Conservation (phyloP, 441 rosid species). For the Adansonia gregorii region DNA sequence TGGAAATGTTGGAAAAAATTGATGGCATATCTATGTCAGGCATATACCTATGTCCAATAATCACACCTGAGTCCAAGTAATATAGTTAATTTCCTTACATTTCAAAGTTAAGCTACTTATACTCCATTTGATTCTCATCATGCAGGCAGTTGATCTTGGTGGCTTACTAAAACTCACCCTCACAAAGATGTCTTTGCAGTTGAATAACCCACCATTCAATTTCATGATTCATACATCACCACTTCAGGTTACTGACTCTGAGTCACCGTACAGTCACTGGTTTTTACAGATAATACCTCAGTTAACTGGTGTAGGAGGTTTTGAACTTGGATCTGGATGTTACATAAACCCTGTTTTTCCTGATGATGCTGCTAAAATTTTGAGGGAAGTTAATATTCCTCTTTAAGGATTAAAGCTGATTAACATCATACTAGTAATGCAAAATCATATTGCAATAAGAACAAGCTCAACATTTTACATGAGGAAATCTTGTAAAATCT, state of each 20-base stretch:
- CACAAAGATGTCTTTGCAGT: constrained; percentile 58
- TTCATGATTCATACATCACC: constrained; percentile 93
- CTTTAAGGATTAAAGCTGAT: not conserved
- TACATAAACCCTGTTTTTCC: constrained; percentile 86
- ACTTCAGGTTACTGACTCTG: constrained; percentile 41
- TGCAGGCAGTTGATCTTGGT: constrained; percentile 83
- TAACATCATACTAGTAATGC: constrained; percentile 13
- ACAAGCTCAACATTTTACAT: not conserved
- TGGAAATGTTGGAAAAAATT: too few species aligned
- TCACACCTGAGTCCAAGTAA: too few species aligned
- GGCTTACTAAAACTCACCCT: constrained; percentile 71
- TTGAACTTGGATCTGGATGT: constrained; percentile 82
- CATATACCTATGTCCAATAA: too few species aligned
- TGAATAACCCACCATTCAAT: constrained; percentile 76
- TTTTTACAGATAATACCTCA: constrained; percentile 80
- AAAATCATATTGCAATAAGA: constrained; percentile 2
- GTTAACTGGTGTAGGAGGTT: constrained; percentile 69
- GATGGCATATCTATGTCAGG: too few species aligned
- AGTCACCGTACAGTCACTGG: constrained; percentile 70
- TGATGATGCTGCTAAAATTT: constrained; percentile 78
- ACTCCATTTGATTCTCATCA: constrained; percentile 14
- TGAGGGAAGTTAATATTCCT: constrained; percentile 60
- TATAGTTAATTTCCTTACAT: not conserved
- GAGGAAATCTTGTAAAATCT: constrained; percentile 11
- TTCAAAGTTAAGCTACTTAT: constrained; percentile 2